Conservation (phyloP, 2,329 filamentous ascomycete species). For the Colletotrichum brevisporum region DNA sequence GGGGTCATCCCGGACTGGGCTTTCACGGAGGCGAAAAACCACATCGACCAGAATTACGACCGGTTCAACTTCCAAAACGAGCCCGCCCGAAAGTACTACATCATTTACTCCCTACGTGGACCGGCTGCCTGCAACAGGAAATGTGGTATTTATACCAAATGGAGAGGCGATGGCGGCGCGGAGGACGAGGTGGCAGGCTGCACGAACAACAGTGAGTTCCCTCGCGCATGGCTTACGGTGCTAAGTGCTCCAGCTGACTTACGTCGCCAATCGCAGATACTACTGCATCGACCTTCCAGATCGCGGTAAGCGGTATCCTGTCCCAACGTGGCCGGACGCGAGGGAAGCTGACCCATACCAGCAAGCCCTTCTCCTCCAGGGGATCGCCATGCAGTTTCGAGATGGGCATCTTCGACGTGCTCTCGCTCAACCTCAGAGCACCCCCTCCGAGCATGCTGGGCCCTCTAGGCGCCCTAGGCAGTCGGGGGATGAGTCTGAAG, state of each 20-base stretch:
- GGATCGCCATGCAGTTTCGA: background rate
- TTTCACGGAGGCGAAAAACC: background rate
- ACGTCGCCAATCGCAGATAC: too few relatives aligned
- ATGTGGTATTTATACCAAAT: background rate
- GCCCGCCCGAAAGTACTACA: background rate
- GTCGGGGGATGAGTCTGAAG: background rate
- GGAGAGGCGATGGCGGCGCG: background rate
- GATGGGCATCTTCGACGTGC: background rate
- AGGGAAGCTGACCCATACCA: background rate
- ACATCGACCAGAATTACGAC: background rate
- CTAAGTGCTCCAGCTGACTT: too few relatives aligned
- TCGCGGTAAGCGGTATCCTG: too few relatives aligned
- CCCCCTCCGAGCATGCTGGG: background rate
- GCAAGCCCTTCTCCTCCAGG: background rate
- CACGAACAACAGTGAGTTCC: background rate
- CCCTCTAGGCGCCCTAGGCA: background rate
- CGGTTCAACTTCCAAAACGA: background rate
- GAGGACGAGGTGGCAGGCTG: background rate
- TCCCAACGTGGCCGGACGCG: too few relatives aligned
- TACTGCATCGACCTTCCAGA: background rate
- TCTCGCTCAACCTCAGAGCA: background rate
- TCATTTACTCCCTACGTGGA: background rate
- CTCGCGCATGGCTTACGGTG: too few relatives aligned
- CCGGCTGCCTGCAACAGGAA: background rate
- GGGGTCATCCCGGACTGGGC: background rate